A percentile compares a stretch with the other conserved stretches of the same genome.
These are phyloP conservation scores for Houttuynia cordata DNA, from an alignment of 164 flowering plant genomes.

Conservation along the genomic window DNA sequence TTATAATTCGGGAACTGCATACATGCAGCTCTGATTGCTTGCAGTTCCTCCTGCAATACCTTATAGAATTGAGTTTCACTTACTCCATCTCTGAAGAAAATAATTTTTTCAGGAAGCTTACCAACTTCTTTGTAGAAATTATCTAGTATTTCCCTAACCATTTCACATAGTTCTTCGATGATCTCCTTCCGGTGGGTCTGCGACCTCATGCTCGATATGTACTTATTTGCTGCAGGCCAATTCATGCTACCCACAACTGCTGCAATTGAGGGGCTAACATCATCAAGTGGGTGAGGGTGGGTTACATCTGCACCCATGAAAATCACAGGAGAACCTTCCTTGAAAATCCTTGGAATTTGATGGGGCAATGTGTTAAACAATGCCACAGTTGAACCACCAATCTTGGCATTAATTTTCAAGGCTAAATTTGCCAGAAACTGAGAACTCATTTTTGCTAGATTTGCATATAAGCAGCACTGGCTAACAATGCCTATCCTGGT, in stretches of 20 bases:
- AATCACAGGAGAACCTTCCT: constrained; percentile 54
- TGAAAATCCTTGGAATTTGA: constrained; percentile 60
- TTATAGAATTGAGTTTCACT: constrained; percentile 84
- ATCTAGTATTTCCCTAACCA: constrained; percentile 65
- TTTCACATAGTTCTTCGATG: constrained; percentile 62
- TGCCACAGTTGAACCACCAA: constrained; percentile 86
- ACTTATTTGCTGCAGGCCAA: constrained; percentile 93
- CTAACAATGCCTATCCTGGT: constrained; percentile 70
- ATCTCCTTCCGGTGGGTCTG: constrained; percentile 86
- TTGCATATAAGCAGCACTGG: constrained; percentile 79
- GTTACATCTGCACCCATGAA: constrained; percentile 97
- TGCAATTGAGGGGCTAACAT: constrained; percentile 77
- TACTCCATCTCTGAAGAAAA: constrained; percentile 93
- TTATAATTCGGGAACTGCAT: constrained; percentile 39
- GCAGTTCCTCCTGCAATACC: constrained; percentile 69
- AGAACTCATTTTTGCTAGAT: constrained; percentile 44
- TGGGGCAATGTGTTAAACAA: constrained; percentile 59
- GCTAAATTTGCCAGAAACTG: constrained; percentile 86
- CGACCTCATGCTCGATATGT: constrained; percentile 69
- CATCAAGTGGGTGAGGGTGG: constrained; percentile 93
- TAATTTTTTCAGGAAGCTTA: constrained; percentile 50
- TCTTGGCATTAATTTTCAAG: constrained; percentile 89
- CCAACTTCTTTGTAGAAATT: constrained; percentile 45
- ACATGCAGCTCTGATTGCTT: constrained; percentile 56
- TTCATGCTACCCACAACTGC: constrained; percentile 95